Evolutionary conservation across 1,284 basidiomycete genomes (phyloP).

Genomic region (Peniophora sp.): DNA sequence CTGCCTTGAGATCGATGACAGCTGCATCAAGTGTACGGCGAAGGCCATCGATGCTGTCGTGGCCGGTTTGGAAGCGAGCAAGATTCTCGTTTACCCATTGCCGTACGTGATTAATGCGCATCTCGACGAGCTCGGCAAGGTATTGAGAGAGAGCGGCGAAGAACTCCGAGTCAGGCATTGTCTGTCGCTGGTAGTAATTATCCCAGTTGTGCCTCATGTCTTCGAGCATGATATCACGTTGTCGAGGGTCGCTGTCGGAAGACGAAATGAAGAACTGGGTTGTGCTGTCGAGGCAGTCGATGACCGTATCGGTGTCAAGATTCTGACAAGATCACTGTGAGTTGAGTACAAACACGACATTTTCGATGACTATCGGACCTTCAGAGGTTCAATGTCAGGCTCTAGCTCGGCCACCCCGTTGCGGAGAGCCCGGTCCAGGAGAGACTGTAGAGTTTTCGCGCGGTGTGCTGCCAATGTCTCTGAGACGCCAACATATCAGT

Average conservation of each 20-base stretch:
- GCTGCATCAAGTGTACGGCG: conserved; percentile 33
- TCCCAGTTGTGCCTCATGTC: conserved; percentile 27
- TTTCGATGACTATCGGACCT: conserved; percentile 24
- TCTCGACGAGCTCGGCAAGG: conserved; percentile 28
- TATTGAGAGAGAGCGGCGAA: conserved; percentile 23
- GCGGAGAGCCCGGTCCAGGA: conserved; percentile 36
- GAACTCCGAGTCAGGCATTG: conserved; percentile 33
- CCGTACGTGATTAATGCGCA: conserved; percentile 35
- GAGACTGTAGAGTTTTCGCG: conserved; percentile 31
- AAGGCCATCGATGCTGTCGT: conserved; percentile 39
- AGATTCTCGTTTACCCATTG: conserved; percentile 45
- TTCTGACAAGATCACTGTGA: conserved; percentile 26
- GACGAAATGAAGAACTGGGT: conserved; percentile 28
- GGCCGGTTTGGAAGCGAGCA: conserved; percentile 32
- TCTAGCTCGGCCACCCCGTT: conserved; percentile 38
- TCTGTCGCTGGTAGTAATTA: conserved; percentile 19
- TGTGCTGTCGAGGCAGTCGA: conserved; percentile 27
- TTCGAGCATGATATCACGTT: conserved; percentile 22
- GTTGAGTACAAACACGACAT: background rate
- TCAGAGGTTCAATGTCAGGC: conserved; percentile 39
- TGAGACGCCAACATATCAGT: conserved; percentile 13
- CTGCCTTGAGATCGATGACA: conserved; percentile 34
- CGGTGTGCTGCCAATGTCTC: conserved; percentile 52
- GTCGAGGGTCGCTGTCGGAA: conserved; percentile 5
- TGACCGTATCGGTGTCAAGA: conserved; percentile 34